Percentiles rank a stretch among this genome's conserved stretches.
These are phyloP conservation scores for Curvularia spicifera DNA, from an alignment of 2,329 filamentous ascomycete species.

Conservation along the genomic window DNA sequence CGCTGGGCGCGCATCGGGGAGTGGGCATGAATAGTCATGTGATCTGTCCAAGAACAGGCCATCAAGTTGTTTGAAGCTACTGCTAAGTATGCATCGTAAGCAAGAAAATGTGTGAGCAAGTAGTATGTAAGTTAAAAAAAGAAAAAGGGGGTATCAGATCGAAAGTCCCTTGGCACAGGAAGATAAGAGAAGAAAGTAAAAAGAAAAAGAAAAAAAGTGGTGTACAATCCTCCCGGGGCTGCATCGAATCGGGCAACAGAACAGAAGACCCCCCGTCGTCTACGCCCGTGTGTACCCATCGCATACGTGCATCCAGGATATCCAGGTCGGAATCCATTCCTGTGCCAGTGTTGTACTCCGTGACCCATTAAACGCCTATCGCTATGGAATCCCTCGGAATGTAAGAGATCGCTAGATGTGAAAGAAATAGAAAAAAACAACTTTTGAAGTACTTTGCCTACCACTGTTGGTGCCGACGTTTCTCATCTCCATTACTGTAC, in stretches of 20 bases:
- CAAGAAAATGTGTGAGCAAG: constrained; percentile 17
- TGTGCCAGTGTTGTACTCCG: constrained; percentile 17
- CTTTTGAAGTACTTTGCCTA: constrained; percentile 19
- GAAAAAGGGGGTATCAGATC: constrained; percentile 43
- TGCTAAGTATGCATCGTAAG: constrained; percentile 11
- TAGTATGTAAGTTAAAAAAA: constrained; percentile 19
- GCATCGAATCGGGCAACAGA: constrained; percentile 10
- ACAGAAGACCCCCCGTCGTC: constrained; percentile 4
- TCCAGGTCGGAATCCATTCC: constrained; percentile 17
- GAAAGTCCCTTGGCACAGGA: constrained; percentile 26
- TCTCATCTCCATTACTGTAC: constrained; percentile 36
- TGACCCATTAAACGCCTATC: constrained; percentile 26
- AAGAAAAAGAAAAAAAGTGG: constrained; percentile 14
- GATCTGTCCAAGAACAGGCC: constrained; percentile 2
- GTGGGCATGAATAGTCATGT: not conserved
- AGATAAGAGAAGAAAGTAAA: constrained; percentile 13
- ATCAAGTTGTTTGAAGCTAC: constrained; percentile 2
- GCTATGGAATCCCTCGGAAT: constrained; percentile 15
- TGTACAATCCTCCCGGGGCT: constrained; percentile 16
- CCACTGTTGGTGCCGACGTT: constrained; percentile 19
- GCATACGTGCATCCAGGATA: constrained; percentile 3
- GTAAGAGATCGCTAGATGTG: constrained; percentile 10
- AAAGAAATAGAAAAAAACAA: constrained; percentile 3
- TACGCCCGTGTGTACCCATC: constrained; percentile 6
- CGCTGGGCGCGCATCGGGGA: not conserved